Evolutionary conservation across 495 filamentous ascomycete species (phyloP).

Genomic region (Aspergillus bertholletiae): DNA sequence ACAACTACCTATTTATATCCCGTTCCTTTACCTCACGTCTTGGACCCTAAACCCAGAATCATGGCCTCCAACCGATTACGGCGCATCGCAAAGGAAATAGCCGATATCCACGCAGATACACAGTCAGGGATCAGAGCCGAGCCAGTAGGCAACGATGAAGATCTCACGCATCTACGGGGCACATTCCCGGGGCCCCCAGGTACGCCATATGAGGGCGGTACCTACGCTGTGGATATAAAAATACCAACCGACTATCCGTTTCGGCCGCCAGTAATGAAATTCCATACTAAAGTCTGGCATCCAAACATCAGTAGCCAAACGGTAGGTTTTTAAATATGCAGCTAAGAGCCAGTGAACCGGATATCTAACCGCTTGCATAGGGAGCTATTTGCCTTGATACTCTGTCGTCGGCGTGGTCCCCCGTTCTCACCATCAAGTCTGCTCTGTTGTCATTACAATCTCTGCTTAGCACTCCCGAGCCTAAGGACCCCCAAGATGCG

Average conservation of each 20-base stretch:
- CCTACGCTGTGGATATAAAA: constrained; percentile 76
- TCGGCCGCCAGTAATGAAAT: constrained; percentile 86
- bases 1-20: background rate
- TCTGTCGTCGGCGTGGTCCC: constrained; percentile 84
- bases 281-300: constrained; percentile 96
- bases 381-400: constrained; percentile 98
- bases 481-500: constrained; percentile 94
- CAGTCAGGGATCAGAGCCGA: constrained; percentile 70
- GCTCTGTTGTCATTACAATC: constrained; percentile 90
- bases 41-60: background rate
- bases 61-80: constrained; percentile 80
- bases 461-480: constrained; percentile 88
- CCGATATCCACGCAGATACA: constrained; percentile 76
- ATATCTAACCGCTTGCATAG: constrained; percentile 39
- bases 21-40: background rate
- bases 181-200: constrained; percentile 84
- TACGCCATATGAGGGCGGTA: constrained; percentile 91
- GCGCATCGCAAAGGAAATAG: constrained; percentile 87
- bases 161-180: constrained; percentile 82
- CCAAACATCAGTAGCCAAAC: constrained; percentile 96
- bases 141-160: constrained; percentile 58
- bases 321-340: constrained; percentile 46
- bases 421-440: constrained; percentile 93
- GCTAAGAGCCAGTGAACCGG: background rate
- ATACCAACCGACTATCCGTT: constrained; percentile 93